Conservation (phyloP, 208 protist species). For the Acanthamoeba lenticulata region DNA sequence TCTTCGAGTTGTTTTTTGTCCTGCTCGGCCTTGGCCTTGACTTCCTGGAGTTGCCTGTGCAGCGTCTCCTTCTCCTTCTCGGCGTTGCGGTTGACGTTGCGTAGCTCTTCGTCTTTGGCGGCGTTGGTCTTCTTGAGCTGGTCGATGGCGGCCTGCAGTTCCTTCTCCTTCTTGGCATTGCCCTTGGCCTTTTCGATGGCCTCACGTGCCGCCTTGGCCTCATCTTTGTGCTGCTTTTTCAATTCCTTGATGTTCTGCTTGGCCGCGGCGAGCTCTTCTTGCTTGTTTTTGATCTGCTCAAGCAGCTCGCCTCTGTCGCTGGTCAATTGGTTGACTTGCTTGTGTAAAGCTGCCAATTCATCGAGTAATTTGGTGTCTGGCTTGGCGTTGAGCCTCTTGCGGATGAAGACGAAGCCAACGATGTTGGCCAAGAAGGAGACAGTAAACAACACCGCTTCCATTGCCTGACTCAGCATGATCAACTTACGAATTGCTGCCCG, state of each 20-base stretch:
- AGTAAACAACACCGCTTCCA: not conserved
- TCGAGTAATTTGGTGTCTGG: not conserved
- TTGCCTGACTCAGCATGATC: not conserved
- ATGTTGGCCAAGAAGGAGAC: constrained; percentile 13
- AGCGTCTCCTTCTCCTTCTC: not conserved
- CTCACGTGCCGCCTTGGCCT: not conserved
- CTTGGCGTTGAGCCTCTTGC: not conserved
- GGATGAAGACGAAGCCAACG: not conserved
- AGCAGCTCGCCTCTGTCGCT: not conserved
- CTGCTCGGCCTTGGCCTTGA: not conserved
- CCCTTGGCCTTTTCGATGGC: not conserved
- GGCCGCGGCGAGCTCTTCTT: not conserved
- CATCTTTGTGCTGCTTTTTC: not conserved
- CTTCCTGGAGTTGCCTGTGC: not conserved
- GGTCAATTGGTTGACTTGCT: not conserved
- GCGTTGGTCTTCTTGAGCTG: not conserved
- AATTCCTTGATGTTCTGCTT: not conserved
- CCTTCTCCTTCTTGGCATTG: not conserved
- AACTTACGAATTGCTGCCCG: not conserved
- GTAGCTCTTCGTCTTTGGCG: not conserved
- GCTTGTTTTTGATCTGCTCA: not conserved
- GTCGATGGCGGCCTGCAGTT: not conserved
- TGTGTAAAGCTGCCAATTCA: not conserved
- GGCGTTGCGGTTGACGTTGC: not conserved
- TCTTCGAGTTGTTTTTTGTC: not conserved